phyloP scores from a whole-genome alignment of 1,284 basidiomycete species.

The Microbotryum silenes-acaulis region DNA sequence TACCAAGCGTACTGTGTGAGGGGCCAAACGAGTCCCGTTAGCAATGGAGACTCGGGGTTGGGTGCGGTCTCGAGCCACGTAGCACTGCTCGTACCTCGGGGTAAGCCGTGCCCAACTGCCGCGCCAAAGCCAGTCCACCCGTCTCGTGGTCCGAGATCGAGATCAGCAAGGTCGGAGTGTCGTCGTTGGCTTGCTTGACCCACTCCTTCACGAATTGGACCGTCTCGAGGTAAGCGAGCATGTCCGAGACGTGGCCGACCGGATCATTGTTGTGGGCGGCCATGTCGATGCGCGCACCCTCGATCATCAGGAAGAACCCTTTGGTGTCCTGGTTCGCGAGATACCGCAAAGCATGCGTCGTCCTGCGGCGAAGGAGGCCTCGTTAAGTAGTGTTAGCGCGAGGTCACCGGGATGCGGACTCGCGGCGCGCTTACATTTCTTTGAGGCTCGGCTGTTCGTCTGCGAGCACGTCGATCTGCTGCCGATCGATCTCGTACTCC shows the following conservation, averaged over 20 bases:
- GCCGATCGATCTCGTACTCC: constrained; percentile 37
- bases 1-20: constrained; percentile 32
- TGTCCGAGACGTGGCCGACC: constrained; percentile 38
- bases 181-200: constrained; percentile 37
- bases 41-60: neutral
- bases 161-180: constrained; percentile 39
- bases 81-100: constrained; percentile 28
- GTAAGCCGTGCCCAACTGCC: constrained; percentile 39
- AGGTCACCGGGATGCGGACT: neutral
- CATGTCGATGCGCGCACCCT: constrained; percentile 38
- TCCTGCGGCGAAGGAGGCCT: constrained; percentile 22
- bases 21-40: neutral
- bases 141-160: constrained; percentile 44
- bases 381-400: neutral
- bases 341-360: constrained; percentile 29
- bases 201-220: constrained; percentile 37
- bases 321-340: constrained; percentile 23
- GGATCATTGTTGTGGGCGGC: constrained; percentile 39
- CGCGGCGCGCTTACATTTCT: constrained; percentile 15
- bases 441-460: constrained; percentile 27
- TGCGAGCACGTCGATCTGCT: constrained; percentile 13
- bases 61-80: constrained; percentile 15
- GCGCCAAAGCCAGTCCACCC: constrained; percentile 41
- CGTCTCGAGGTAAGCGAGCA: constrained; percentile 41
- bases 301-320: constrained; percentile 38